These are phyloP conservation scores for Blastobotrys illinoisensis DNA, from an alignment of 1,139 yeast genomes.

Conservation along the genomic window DNA sequence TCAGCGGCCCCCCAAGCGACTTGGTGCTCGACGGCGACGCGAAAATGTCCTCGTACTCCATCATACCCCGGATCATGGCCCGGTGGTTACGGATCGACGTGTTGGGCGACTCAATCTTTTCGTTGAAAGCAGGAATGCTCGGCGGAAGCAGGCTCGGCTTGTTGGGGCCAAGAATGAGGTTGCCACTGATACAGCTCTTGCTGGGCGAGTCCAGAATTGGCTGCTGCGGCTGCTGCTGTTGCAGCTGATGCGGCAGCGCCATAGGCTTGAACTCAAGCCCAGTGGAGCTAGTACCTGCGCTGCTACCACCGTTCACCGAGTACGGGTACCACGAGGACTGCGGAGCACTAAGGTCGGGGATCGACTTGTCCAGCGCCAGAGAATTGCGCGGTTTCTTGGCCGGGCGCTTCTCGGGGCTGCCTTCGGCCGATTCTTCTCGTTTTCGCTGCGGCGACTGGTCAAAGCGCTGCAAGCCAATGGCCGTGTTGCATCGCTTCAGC, in stretches of 20 bases:
- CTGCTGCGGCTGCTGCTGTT: neutral
- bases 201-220: constrained; percentile 11
- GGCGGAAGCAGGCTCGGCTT: constrained; percentile 17
- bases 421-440: neutral
- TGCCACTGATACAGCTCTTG: constrained; percentile 12
- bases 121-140: constrained; percentile 6
- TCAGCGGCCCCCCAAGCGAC: neutral
- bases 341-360: neutral
- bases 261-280: neutral
- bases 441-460: constrained; percentile 20
- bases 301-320: neutral
- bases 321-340: neutral
- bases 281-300: no score
- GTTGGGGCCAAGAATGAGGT: constrained; percentile 15
- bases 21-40: constrained; percentile 9
- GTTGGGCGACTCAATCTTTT: constrained; percentile 22
- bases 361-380: neutral
- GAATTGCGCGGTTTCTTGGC: neutral
- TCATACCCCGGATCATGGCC: constrained; percentile 35
- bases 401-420: neutral
- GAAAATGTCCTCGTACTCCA: constrained; percentile 23
- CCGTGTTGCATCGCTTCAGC: constrained; percentile 33
- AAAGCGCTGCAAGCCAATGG: constrained; percentile 34
- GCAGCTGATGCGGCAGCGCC: neutral
- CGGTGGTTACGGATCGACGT: constrained; percentile 27